Base-by-base conservation (phyloP, 2,329 filamentous ascomycete genomes). In the Exophiala viscosa region DNA sequence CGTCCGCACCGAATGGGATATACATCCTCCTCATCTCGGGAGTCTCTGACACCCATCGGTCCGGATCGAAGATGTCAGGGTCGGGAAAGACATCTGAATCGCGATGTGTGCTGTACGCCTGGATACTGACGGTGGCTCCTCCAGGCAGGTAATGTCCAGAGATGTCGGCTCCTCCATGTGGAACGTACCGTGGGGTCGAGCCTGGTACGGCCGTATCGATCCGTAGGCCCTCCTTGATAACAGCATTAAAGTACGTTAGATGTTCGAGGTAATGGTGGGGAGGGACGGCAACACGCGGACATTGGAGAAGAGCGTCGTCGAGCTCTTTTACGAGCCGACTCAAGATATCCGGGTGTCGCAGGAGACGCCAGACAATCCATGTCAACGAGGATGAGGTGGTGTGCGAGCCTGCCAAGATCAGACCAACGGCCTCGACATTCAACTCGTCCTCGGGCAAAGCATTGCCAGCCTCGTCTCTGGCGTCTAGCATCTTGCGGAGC, bases 51-150 rank as follows among this genome's bases (percentile, higher is more conserved):
- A 59, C 18, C 53, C 53, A 59, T 5, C 53, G 23, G 20, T 50
- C 45, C 6, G 53, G 53, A 10, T 42, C 33, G 45, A 52, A 59
- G 23, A 28, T 31, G 3, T 53, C 38, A 11, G 55, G 52, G 41
- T 56, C 32, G n/a, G 45, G 31, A 36, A 53, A 55, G 20, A 41
- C 39, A 9, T 28, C n/a, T 13, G 51, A 33, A 32, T 58, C 45
- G 15, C 50, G 44, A 6, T 56, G 54, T 13, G 54, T 56, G 11
- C 44, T 50, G 20, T 53, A 53, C 39, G 50, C 47, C 35, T 55
- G 53, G 38, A 52, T 52, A 11, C 48, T 52, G 4, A 55, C 49
- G 13, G 48, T 31, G n/a, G 53, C 52, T 49, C 23, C 23, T 7
- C 23, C 23, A 28, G 23, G 23, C 2, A 28, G 23, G 23, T 28